phyloP scores from a whole-genome alignment of 23 red algal genomes.

The Gracilaria caudata region DNA sequence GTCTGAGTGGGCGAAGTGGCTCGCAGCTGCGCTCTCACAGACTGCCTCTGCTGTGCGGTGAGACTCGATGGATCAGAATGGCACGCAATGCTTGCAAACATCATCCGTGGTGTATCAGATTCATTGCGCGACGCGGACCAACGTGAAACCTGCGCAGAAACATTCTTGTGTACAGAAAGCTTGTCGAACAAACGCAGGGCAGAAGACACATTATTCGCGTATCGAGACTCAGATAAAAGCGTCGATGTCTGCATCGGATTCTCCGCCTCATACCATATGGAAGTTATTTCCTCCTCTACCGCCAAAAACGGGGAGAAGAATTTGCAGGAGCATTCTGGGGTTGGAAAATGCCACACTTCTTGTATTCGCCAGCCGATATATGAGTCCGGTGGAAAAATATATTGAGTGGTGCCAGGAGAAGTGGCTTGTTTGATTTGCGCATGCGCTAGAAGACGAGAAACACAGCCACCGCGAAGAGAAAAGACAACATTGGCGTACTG shows the following conservation, averaged over 20 bases:
- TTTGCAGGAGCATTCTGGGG: slow-evolving; percentile 53
- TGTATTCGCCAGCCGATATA: slow-evolving; percentile 55
- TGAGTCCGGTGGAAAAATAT: slow-evolving; percentile 35
- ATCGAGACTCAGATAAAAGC: not conserved
- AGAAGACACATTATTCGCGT: slow-evolving; percentile 1
- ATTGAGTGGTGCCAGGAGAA: not conserved
- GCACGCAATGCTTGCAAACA: slow-evolving; percentile 35
- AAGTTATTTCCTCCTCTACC: slow-evolving; percentile 63
- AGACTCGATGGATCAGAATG: slow-evolving; percentile 4
- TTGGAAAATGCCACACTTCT: slow-evolving; percentile 53
- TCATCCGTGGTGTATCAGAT: not conserved
- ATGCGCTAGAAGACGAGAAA: slow-evolving; percentile 50
- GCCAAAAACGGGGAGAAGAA: slow-evolving; percentile 47
- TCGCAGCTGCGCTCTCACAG: slow-evolving; percentile 8
- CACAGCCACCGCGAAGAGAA: slow-evolving; percentile 50
- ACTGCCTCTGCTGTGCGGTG: not conserved
- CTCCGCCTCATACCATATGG: slow-evolving; percentile 32
- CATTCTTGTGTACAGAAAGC: not conserved
- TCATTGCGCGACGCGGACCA: slow-evolving; percentile 33
- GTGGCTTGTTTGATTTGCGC: slow-evolving; percentile 26
- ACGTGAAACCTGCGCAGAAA: slow-evolving; percentile 21
- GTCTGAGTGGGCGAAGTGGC: slow-evolving; percentile 26
- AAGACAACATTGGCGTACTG: slow-evolving; percentile 42
- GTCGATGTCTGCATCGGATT: slow-evolving; percentile 28
- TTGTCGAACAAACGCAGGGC: slow-evolving; percentile 22